Base-by-base conservation (phyloP, 805 yeast species). In the Cyberlindnera euphorbiiphila region DNA sequence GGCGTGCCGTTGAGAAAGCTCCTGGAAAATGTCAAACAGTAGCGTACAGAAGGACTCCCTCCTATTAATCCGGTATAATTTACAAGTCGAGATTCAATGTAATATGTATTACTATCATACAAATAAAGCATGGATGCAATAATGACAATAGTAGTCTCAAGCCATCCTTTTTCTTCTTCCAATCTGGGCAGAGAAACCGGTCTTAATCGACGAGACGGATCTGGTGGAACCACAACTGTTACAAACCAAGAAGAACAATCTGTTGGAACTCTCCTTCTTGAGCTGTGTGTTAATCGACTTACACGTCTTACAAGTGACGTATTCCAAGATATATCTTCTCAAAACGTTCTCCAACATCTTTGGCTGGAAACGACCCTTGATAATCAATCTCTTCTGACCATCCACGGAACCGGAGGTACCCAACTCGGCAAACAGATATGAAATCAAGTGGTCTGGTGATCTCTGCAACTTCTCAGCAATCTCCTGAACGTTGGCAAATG, bases 331-430 rank as follows among this genome's bases (percentile, higher is more conserved):
- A 65, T 93, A 93, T 67, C 97, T 78, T 74, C 98, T 83, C 67
- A 93, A 74, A 47, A 93, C 95, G 49, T 88, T 83, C 69, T 93
- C 98, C 75, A 93, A 81, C 66, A 89, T 96, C 68, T 91, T 93
- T 54, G 95, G 96, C 70, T 85, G 95, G 74, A 88, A 93, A 66
- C 95, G 85, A 72, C 99, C 99, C 73, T 87, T 93, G 64, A 93
- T 91, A 47, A 93, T 88, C 63, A 93, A 78, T 67, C 98, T 83
- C 72, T 88, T 86, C 65, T 86, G 91, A 64, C 98, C 98, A 68
- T 93, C 99, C 44, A 93, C 91, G 39, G 97, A 89, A 60, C 99
- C 99, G 2, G 98, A 87, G 15, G 99, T 93, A 81, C 99, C 99
- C 76, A 93, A 74, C 71, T 93, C 99, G 1, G 98, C 97, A 68